A percentile compares a stretch with the other conserved stretches of the same genome.
phyloP scores from a whole-genome alignment of 495 filamentous ascomycete genomes.

The Acidomyces sp. region DNA sequence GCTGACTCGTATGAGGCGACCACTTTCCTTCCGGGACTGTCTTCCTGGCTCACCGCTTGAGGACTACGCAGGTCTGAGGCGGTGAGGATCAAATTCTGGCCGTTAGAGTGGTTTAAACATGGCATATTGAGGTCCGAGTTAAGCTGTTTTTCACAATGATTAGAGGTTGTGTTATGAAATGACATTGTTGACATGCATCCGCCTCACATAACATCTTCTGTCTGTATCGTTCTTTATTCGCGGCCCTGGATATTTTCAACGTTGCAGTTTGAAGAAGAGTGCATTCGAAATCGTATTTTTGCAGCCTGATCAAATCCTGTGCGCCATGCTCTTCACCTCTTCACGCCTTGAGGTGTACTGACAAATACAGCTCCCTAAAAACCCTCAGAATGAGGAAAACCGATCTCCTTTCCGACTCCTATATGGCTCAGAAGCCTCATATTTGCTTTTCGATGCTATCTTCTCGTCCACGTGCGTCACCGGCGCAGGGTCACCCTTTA shows the following conservation, averaged over 20 bases:
- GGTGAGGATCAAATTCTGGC: not conserved
- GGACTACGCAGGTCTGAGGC: conserved; percentile 15
- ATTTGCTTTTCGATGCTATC: conserved; percentile 74
- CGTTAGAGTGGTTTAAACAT: not conserved
- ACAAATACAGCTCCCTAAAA: not conserved
- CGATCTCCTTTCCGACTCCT: conserved; percentile 68
- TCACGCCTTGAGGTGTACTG: too few species aligned
- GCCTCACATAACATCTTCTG: too few species aligned
- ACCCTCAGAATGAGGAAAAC: conserved; percentile 32
- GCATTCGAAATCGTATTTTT: too few species aligned
- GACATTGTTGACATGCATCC: too few species aligned
- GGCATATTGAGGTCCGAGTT: not conserved
- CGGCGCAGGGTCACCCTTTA: conserved; percentile 72
- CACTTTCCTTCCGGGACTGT: conserved; percentile 16
- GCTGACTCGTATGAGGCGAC: conserved; percentile 8
- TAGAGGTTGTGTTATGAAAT: not conserved
- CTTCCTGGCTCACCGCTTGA: conserved; percentile 16
- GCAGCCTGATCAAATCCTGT: too few species aligned
- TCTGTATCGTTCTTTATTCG: too few species aligned
- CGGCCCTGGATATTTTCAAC: too few species aligned
- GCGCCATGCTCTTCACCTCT: too few species aligned
- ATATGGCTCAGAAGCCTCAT: conserved; percentile 66
- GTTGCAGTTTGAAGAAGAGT: too few species aligned
- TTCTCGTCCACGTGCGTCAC: conserved; percentile 69
- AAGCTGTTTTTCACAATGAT: not conserved